Evolutionary conservation across 2,329 filamentous ascomycete genomes (phyloP).

Genomic region (Fusarium sp.): DNA sequence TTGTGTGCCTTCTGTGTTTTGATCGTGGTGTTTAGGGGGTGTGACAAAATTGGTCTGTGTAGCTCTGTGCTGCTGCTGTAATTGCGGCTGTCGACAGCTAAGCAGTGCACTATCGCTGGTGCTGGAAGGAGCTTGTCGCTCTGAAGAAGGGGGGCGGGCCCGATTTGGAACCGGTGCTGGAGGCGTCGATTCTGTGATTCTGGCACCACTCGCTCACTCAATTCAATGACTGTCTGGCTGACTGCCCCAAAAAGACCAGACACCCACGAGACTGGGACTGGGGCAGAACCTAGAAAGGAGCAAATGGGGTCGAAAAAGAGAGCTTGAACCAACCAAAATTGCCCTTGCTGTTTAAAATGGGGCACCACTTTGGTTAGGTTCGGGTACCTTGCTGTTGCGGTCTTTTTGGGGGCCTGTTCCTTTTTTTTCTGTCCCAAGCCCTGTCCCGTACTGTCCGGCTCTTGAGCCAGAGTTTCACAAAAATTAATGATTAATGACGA

Average conservation of each 20-base stretch:
- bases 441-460: not conserved
- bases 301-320: conserved; percentile 21
- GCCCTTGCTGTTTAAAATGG: not conserved
- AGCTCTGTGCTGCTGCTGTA: not conserved
- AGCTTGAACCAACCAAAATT: conserved; percentile 18
- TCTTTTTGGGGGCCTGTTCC: conserved; percentile 16
- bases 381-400: conserved; percentile 23
- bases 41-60: not conserved
- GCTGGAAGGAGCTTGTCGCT: conserved; percentile 11
- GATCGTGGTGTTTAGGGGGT: conserved; percentile 9
- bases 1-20: conserved; percentile 15
- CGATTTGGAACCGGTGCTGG: conserved; percentile 3
- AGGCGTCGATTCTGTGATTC: not conserved
- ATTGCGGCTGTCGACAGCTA: not conserved
- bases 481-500: conserved; percentile 24
- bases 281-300: conserved; percentile 21
- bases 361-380: conserved; percentile 13
- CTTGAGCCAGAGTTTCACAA: conserved; percentile 24
- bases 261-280: conserved; percentile 10
- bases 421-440: not conserved
- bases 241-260: not conserved
- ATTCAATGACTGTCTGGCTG: not conserved
- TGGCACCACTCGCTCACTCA: conserved; percentile 1
- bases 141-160: conserved; percentile 3
- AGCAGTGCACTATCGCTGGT: not conserved